These are phyloP conservation scores for Phytophthora podocarpi DNA, from an alignment of 352 stramenopile species.

Conservation along the genomic window DNA sequence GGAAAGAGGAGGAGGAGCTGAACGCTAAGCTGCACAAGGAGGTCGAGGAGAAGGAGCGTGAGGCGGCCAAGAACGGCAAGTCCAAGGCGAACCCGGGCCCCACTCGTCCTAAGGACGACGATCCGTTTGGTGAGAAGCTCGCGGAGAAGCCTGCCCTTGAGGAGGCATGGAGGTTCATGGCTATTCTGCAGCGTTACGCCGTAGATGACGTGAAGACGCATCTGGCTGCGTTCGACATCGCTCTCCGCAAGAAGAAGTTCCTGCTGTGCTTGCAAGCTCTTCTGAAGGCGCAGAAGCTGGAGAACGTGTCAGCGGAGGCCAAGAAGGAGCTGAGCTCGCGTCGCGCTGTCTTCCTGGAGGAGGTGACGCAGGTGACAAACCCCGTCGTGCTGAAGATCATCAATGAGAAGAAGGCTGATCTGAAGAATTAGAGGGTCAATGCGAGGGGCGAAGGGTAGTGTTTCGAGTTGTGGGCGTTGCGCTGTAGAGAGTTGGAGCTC, in stretches of 20 bases:
- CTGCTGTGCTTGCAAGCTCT: slow-evolving; percentile 82
- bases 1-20: slow-evolving; percentile 75
- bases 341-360: slow-evolving; percentile 48
- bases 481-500: slow-evolving; percentile 9
- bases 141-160: slow-evolving; percentile 67
- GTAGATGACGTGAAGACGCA: slow-evolving; percentile 68
- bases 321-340: slow-evolving; percentile 49
- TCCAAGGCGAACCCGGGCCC: slow-evolving; percentile 64
- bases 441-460: slow-evolving; percentile 8
- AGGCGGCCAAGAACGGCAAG: slow-evolving; percentile 72
- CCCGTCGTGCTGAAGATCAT: slow-evolving; percentile 63
- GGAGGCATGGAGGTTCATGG: slow-evolving; percentile 81
- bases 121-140: slow-evolving; percentile 78
- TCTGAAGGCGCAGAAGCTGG: slow-evolving; percentile 56
- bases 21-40: slow-evolving; percentile 82
- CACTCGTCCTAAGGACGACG: slow-evolving; percentile 62
- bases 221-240: slow-evolving; percentile 77
- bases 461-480: slow-evolving; percentile 19
- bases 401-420: slow-evolving; percentile 63
- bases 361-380: slow-evolving; percentile 64
- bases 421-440: slow-evolving; percentile 47
- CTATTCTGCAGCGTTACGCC: slow-evolving; percentile 71
- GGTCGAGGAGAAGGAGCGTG: slow-evolving; percentile 70
- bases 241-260: slow-evolving; percentile 72
- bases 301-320: slow-evolving; percentile 23